These are phyloP conservation scores for Imleria badia DNA, from an alignment of 768 basidiomycete genomes.

Conservation along the genomic window DNA sequence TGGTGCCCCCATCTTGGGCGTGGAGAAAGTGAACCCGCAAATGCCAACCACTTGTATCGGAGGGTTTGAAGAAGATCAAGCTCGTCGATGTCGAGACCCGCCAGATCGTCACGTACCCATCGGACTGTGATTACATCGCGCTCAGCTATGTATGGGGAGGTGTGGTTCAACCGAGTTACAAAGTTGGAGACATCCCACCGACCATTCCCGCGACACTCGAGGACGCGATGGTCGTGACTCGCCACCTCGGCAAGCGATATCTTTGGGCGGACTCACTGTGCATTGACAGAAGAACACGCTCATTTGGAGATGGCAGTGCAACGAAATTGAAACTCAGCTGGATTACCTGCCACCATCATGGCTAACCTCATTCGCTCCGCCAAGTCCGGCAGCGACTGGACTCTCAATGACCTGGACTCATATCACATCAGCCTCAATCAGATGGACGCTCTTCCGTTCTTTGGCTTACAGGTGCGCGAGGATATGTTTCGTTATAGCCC, in stretches of 20 bases:
- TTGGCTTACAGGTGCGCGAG: neutral
- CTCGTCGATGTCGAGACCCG: neutral
- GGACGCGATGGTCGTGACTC: neutral
- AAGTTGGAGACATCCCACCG: neutral
- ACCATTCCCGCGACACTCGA: neutral
- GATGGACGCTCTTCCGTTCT: neutral
- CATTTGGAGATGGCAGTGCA: too few species aligned
- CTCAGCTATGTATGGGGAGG: neutral
- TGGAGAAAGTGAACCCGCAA: neutral
- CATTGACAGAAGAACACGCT: neutral
- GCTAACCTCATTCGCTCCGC: neutral
- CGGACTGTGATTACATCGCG: neutral
- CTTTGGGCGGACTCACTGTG: neutral
- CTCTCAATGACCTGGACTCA: neutral
- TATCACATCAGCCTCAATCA: neutral
- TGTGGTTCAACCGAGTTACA: neutral
- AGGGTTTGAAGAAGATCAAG: neutral
- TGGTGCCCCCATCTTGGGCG: neutral
- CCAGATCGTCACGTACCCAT: neutral
- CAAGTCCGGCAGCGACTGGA: neutral
- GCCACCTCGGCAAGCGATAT: neutral
- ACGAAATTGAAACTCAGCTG: too few species aligned
- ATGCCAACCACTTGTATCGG: neutral
- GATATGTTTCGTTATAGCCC: neutral
- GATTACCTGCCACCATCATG: too few species aligned